These are phyloP conservation scores for Thoreauomyces humboldtii DNA, from an alignment of 192 early-diverging fungal genomes.

Conservation along the genomic window DNA sequence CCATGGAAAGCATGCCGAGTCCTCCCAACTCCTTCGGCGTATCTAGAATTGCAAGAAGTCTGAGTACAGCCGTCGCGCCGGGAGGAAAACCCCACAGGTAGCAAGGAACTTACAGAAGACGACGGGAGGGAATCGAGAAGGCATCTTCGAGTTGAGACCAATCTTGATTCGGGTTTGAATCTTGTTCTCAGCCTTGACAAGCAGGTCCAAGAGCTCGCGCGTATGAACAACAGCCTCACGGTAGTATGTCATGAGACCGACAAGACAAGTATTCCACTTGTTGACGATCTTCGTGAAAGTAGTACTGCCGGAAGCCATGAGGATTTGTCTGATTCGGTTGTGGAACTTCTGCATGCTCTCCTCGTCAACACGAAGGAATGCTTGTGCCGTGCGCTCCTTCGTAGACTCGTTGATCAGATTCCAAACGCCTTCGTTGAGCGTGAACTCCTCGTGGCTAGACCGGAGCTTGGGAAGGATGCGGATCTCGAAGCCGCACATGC, in stretches of 20 bases:
- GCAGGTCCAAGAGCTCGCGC: slow-evolving; percentile 90
- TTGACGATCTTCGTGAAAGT: slow-evolving; percentile 99
- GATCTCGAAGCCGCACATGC: slow-evolving; percentile 92
- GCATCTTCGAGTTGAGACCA: slow-evolving; percentile 99
- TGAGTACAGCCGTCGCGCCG: too few species aligned
- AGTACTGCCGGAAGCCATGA: slow-evolving; percentile 96
- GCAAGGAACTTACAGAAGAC: slow-evolving; percentile 35
- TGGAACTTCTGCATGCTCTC: slow-evolving; percentile 88
- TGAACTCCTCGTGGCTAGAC: slow-evolving; percentile 81
- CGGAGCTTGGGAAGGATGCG: slow-evolving; percentile 93
- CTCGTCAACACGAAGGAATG: slow-evolving; percentile 94
- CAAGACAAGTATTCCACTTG: slow-evolving; percentile 76
- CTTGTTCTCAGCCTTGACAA: slow-evolving; percentile 98
- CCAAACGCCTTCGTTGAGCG: slow-evolving; percentile 86
- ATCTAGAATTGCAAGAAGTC: slow-evolving; percentile 42
- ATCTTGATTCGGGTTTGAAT: slow-evolving; percentile 99
- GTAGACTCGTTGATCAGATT: slow-evolving; percentile 94
- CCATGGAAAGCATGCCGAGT: slow-evolving; percentile 98
- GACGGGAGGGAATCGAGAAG: slow-evolving; percentile 92
- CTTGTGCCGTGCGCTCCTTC: slow-evolving; percentile 97
- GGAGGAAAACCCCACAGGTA: too few species aligned
- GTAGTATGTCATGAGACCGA: slow-evolving; percentile 97
- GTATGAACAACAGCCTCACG: slow-evolving; percentile 98
- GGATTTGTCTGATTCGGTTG: slow-evolving; percentile 94
- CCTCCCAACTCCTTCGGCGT: slow-evolving; percentile 94